Evolutionary conservation across 805 yeast species (phyloP), one percentile per base, ranked within the genome.

Genomic region (Saturnispora diversa): DNA sequence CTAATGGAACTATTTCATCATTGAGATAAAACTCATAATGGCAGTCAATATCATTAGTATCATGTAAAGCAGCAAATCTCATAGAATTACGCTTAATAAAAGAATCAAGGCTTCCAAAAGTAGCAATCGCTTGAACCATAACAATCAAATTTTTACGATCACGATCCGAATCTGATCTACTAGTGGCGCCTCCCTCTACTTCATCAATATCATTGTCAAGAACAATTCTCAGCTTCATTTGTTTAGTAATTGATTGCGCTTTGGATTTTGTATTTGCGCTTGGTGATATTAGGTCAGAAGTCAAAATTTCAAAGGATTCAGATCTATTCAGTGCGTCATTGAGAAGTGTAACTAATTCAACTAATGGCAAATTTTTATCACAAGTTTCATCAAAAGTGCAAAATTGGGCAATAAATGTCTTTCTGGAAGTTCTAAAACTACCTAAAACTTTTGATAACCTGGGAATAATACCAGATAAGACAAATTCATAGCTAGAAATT

Each of bases 291-390:
- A 37, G 26, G 17, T 47, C 44, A 4, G 46, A 42, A 11, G 72
- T 84, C 52, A 75, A 61, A 13, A 86, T 74, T 30, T 77, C 81
- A 55, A 86, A 84, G 0, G 80, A 65, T 55, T 87, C 96, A 0
- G 77, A 67, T 50, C 94, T 69, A 1, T 84, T 75, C 17, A 86
- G 59, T 0, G 84, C 75, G 42, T 83, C 87, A 45, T 85, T 92
- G 13, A 86, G 61, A 45, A 78, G 75, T 4, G 61, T 59, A 1
- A 84, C 70, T 17, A 84, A 60, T 3, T 64, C 51, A 5, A 61
- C 62, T 31, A 77, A 52, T 0, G 72, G 64, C 4, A 65, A 45
- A 15, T 46, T 38, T 21, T 52, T 55, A 3, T 51, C 58, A 3
- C 52, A 55, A 21, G 62, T 65, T 5, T 49, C 22, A 43, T 39